A percentile compares a stretch with the other conserved stretches of the same genome.
Conservation (phyloP, 1,284 basidiomycete genomes). For the Leccinum olivaceoglutinosum region DNA sequence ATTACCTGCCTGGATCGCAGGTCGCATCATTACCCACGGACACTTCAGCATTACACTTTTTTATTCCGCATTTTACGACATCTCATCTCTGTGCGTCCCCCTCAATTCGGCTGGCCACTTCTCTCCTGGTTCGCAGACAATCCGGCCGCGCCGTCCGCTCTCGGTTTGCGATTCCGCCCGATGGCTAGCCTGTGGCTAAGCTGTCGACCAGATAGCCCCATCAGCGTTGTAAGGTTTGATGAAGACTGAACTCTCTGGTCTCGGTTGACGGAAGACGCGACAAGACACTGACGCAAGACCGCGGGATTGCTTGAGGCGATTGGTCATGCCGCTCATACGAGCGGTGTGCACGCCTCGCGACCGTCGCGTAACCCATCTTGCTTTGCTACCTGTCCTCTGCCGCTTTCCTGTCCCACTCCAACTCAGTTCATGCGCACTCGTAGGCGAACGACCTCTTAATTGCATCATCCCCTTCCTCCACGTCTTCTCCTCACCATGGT, state of each 20-base stretch:
- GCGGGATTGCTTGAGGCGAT: slow-evolving; percentile 47
- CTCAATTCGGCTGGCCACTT: slow-evolving; percentile 21
- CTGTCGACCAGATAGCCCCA: slow-evolving; percentile 10
- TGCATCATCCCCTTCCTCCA: slow-evolving; percentile 39
- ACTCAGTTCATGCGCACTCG: slow-evolving; percentile 50
- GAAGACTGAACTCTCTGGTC: slow-evolving; percentile 38
- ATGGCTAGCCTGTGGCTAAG: slow-evolving; percentile 19
- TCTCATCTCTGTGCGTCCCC: slow-evolving; percentile 10
- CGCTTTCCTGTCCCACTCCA: slow-evolving; percentile 40
- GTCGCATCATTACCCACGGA: no score
- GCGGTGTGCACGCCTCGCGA: slow-evolving; percentile 49
- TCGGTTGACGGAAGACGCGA: slow-evolving; percentile 42
- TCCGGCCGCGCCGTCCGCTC: slow-evolving; percentile 41
- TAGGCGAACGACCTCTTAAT: slow-evolving; percentile 67
- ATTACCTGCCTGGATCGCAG: no score
- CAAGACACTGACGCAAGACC: slow-evolving; percentile 70
- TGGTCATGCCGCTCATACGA: slow-evolving; percentile 31
- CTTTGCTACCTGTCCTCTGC: slow-evolving; percentile 39
- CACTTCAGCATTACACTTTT: slow-evolving; percentile 28
- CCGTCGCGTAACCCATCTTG: slow-evolving; percentile 37
- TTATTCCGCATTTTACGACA: slow-evolving; percentile 36
- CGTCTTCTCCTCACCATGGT: slow-evolving; percentile 10
- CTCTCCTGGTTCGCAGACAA: slow-evolving; percentile 20
- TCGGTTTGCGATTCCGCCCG: neutral
- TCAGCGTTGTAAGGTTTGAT: slow-evolving; percentile 36